Conservation (phyloP, 2,329 filamentous ascomycete genomes). For the Epichloe glyceriae region DNA sequence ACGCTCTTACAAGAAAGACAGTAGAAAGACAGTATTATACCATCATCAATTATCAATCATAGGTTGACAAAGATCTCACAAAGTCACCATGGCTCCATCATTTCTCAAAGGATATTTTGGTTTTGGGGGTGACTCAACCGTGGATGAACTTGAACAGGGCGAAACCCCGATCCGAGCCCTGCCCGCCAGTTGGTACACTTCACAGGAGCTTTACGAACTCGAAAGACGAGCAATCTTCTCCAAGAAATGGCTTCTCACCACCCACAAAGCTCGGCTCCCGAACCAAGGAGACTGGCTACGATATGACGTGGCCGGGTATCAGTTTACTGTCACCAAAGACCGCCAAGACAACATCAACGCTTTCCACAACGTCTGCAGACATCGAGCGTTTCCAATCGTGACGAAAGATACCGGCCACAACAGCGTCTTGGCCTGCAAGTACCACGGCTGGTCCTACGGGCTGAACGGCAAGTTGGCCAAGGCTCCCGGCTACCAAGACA, state of each 20-base stretch:
- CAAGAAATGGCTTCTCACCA: constrained; percentile 41
- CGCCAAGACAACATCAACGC: constrained; percentile 39
- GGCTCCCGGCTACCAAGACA: constrained; percentile 43
- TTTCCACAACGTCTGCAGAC: constrained; percentile 51
- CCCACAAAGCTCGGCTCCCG: constrained; percentile 35
- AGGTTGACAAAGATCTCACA: neutral
- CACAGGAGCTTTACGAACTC: constrained; percentile 41
- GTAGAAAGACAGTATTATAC: neutral
- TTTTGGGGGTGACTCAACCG: constrained; percentile 14
- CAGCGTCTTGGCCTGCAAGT: constrained; percentile 43
- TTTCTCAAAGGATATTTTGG: constrained; percentile 26
- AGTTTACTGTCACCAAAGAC: constrained; percentile 39
- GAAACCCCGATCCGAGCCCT: constrained; percentile 23
- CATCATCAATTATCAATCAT: neutral
- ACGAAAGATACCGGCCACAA: constrained; percentile 35
- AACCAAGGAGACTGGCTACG: constrained; percentile 44
- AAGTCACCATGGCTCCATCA: constrained; percentile 9
- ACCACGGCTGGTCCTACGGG: constrained; percentile 51
- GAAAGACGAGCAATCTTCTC: constrained; percentile 45
- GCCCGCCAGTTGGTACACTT: constrained; percentile 38
- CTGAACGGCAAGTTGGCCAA: constrained; percentile 44
- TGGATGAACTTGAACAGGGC: constrained; percentile 12
- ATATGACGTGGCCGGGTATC: constrained; percentile 40
- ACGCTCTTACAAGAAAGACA: neutral
- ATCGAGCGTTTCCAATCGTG: constrained; percentile 47